Base-by-base conservation (phyloP, 148 eudicot genomes). In the Chenopodium suecicum region DNA sequence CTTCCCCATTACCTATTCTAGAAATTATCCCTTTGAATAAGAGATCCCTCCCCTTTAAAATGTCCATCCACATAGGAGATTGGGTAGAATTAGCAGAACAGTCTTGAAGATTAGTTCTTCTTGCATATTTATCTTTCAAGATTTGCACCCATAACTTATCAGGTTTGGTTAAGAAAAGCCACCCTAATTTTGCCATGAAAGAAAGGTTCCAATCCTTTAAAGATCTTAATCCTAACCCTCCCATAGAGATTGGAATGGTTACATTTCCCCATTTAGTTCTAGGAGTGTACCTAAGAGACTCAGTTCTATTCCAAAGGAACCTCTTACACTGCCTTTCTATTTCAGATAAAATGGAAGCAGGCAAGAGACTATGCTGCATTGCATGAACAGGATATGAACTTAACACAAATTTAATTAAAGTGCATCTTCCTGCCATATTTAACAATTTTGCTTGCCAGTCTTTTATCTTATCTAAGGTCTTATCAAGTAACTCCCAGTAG, bases 261-360 rank as follows among this genome's bases (percentile, higher is more conserved):
- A 67, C 37, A 2, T 60, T 19, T 0, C 32, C 19, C 65, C 25
- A 19, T 1, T 4, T 1, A 0, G 65, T 60, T 22, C 23, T 60
- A 2, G 25, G 23, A 4, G 22, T 60, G 9, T 60, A 60, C 4
- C 9, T 13, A 6, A 19, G 0, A 1, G 7, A 5, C 0, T 27
- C 72, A 1, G 32, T 44, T 16, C 16, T 69, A 1, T 69, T 69
- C 72, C 72, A 69, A 2, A 69, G 19, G 4, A 69, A 69, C 0
- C 46, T 19, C 2, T 34, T 27, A 1, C 4, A 29, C 1, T 4
- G 1, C 10, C 14, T 32, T 4, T 69, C 20, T 4, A 69, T 29
- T 0, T 9, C 17, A 5, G 1, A 2, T 0, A 29, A 7, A 2
- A 34, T 16, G 5, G 0, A 1, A 0, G 13, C 2, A 4, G 44